Evolutionary conservation across 352 stramenopile species (phyloP).

Genomic region (Phytophthora nicotianae): DNA sequence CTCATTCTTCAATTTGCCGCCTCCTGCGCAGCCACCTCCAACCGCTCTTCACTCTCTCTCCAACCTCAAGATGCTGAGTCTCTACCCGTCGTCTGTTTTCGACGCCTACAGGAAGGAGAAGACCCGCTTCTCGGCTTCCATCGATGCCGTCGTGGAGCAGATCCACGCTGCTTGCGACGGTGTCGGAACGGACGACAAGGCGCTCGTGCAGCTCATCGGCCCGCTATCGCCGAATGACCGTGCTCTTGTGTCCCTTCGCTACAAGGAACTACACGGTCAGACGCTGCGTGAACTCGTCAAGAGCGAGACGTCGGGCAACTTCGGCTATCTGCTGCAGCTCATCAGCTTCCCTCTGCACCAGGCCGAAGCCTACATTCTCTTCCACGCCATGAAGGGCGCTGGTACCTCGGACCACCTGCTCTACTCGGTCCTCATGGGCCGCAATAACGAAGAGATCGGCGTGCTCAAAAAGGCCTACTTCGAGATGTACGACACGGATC

Average conservation of each 20-base stretch:
- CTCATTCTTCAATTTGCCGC: conserved; percentile 48
- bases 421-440: conserved; percentile 62
- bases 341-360: conserved; percentile 57
- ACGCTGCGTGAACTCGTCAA: conserved; percentile 59
- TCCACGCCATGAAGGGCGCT: conserved; percentile 59
- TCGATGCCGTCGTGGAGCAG: conserved; percentile 59
- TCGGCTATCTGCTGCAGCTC: conserved; percentile 65
- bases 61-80: conserved; percentile 53
- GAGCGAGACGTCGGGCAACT: conserved; percentile 67
- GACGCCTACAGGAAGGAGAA: conserved; percentile 74
- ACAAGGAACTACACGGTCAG: conserved; percentile 62
- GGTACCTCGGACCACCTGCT: conserved; percentile 67
- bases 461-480: conserved; percentile 64
- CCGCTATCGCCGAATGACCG: conserved; percentile 51
- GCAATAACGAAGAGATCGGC: conserved; percentile 55
- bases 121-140: conserved; percentile 42
- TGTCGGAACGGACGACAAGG: conserved; percentile 69
- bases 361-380: conserved; percentile 66
- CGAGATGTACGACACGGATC: conserved; percentile 58
- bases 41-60: conserved; percentile 1
- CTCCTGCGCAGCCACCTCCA: conserved; percentile 24
- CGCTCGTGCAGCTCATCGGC: conserved; percentile 60
- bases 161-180: conserved; percentile 70
- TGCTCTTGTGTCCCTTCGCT: conserved; percentile 52
- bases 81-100: conserved; percentile 65